A percentile compares a stretch with the other conserved stretches of the same genome.
Conservation (phyloP, 2,329 filamentous ascomycete species). For the Lecanicillium sp. region DNA sequence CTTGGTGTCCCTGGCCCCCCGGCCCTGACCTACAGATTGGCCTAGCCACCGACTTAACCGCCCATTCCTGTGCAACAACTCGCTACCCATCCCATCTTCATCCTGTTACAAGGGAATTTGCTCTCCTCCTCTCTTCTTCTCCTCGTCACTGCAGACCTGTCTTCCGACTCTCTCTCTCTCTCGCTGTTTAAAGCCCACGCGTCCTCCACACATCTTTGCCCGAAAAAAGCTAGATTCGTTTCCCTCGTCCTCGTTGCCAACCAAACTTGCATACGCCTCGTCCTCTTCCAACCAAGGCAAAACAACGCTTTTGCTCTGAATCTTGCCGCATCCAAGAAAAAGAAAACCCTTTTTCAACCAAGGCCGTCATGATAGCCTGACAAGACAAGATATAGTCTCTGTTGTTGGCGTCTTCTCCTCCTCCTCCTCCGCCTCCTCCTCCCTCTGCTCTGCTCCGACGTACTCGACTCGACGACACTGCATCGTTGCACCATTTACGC, state of each 20-base stretch:
- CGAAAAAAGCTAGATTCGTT: neutral
- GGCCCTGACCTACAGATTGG: too few relatives aligned
- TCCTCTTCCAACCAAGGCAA: neutral
- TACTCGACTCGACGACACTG: too few relatives aligned
- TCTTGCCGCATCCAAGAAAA: neutral
- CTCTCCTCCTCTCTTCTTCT: neutral
- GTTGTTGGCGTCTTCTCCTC: neutral
- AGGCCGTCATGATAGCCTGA: constrained; percentile 2
- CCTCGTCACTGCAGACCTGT: too few relatives aligned
- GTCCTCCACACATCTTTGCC: neutral
- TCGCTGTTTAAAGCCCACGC: neutral
- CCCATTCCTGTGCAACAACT: too few relatives aligned
- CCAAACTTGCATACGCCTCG: too few relatives aligned
- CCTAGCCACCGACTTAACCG: too few relatives aligned
- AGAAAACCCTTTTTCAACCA: too few relatives aligned
- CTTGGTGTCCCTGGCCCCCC: too few relatives aligned
- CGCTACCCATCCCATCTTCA: too few relatives aligned
- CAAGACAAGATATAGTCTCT: neutral
- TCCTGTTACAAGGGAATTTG: neutral
- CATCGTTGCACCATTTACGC: neutral
- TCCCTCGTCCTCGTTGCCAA: neutral
- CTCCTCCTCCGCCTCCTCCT: neutral
- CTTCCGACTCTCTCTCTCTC: too few relatives aligned
- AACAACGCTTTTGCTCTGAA: neutral
- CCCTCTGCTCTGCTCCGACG: neutral